Evolutionary conservation across 139 green algal genomes (phyloP).

Genomic region (Nannochloris sp.): DNA sequence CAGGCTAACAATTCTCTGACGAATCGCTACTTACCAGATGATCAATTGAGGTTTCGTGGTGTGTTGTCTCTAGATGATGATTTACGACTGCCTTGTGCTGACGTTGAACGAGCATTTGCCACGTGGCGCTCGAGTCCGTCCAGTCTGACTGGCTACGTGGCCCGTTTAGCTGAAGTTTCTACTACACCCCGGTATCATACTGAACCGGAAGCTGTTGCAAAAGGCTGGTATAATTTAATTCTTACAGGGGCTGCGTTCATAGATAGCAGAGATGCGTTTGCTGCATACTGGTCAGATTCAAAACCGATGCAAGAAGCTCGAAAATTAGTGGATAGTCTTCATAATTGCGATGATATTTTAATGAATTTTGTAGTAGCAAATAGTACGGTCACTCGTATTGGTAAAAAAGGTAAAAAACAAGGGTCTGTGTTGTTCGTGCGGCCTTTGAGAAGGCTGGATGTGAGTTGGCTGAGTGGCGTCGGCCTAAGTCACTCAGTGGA

Average conservation of each 20-base stretch:
- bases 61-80: constrained; percentile 43
- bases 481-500: constrained; percentile 1
- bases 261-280: constrained; percentile 22
- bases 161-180: constrained; percentile 16
- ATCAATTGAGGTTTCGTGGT: constrained; percentile 9
- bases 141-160: constrained; percentile 32
- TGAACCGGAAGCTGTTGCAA: constrained; percentile 8
- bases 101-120: constrained; percentile 31
- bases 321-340: constrained; percentile 23
- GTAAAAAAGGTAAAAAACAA: no score
- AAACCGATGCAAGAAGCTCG: constrained; percentile 1
- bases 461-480: background rate
- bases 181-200: constrained; percentile 13
- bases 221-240: constrained; percentile 34
- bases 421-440: background rate
- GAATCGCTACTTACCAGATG: constrained; percentile 40
- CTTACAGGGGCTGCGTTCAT: constrained; percentile 43
- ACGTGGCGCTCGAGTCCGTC: constrained; percentile 8
- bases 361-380: constrained; percentile 44
- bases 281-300: constrained; percentile 24
- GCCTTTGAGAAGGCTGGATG: background rate
- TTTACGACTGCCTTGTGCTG: constrained; percentile 33
- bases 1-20: constrained; percentile 39
- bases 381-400: no score
- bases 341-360: constrained; percentile 46